These are phyloP conservation scores for Thalassiosira allenii DNA, from an alignment of 352 stramenopile species.

Conservation along the genomic window DNA sequence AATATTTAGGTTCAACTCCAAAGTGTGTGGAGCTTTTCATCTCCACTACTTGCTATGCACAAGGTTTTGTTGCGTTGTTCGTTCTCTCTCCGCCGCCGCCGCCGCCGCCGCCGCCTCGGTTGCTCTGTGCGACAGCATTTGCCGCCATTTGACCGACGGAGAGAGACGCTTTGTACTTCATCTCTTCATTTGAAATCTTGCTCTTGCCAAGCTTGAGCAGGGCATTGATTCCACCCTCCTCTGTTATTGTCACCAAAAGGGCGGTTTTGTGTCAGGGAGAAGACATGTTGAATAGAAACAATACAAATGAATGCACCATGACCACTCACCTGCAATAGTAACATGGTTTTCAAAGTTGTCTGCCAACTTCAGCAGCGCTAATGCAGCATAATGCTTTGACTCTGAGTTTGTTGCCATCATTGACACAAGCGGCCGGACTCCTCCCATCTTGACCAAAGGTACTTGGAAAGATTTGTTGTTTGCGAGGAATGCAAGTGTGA, in stretches of 20 bases:
- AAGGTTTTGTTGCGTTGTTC: no score
- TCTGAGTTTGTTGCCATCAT: slow-evolving; percentile 95
- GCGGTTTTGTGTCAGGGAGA: no score
- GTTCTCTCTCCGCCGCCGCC: no score
- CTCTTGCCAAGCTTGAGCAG: slow-evolving; percentile 91
- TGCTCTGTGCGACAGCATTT: no score
- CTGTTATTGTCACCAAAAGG: slow-evolving; percentile 8
- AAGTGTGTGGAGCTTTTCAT: no score
- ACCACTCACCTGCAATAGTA: slow-evolving; percentile 87
- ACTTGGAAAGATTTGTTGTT: slow-evolving; percentile 95
- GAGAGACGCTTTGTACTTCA: slow-evolving; percentile 95
- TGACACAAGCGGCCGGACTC: slow-evolving; percentile 92
- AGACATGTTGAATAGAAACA: no score
- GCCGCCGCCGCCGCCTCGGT: no score
- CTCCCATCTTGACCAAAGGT: slow-evolving; percentile 90
- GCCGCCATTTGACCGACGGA: slow-evolving; percentile 86
- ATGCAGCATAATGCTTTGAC: slow-evolving; percentile 93
- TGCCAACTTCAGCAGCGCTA: slow-evolving; percentile 96
- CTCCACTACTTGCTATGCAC: no score
- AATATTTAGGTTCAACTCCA: no score
- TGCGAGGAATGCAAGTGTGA: slow-evolving; percentile 93
- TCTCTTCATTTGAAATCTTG: slow-evolving; percentile 91
- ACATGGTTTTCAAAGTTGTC: slow-evolving; percentile 99
- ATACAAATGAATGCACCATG: neutral
- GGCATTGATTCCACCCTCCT: slow-evolving; percentile 95